Conservation (phyloP, 495 filamentous ascomycete species). For the Trichoderma orchidacearum region DNA sequence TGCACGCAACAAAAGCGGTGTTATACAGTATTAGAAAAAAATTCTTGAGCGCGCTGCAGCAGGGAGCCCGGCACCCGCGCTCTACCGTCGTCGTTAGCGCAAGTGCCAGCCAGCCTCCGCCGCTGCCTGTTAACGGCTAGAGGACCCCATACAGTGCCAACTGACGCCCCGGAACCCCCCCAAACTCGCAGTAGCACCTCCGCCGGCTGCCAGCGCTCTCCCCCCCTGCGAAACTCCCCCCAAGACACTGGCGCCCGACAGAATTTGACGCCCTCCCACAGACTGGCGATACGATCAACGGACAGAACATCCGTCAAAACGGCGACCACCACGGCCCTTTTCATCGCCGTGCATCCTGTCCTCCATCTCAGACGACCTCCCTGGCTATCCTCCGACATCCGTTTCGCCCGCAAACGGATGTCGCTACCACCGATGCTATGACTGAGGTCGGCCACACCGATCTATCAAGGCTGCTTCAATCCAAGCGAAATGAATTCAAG, state of each 20-base stretch:
- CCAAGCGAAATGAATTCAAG: conserved; percentile 36
- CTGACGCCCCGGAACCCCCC: no score
- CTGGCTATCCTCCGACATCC: conserved; percentile 24
- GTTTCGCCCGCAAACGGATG: conserved; percentile 46
- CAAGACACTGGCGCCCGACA: background rate
- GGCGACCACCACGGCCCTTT: conserved; percentile 33
- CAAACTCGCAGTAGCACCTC: background rate
- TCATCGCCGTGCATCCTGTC: conserved; percentile 31
- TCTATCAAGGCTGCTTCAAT: conserved; percentile 39
- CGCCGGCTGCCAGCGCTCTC: background rate
- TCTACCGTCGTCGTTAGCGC: background rate
- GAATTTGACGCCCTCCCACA: background rate
- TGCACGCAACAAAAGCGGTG: background rate
- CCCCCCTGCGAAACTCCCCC: conserved; percentile 1
- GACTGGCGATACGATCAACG: background rate
- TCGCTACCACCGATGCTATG: conserved; percentile 42
- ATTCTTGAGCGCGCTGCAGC: background rate
- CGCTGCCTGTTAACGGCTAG: background rate
- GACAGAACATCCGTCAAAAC: conserved; percentile 25
- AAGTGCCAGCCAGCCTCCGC: background rate
- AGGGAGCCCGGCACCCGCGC: background rate
- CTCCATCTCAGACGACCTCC: conserved; percentile 17
- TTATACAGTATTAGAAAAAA: background rate
- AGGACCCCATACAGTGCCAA: background rate
- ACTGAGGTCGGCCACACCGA: conserved; percentile 43